Evolutionary conservation across 2,329 filamentous ascomycete genomes (phyloP), one percentile per base, ranked within the genome.

Genomic region (Apiospora marii): DNA sequence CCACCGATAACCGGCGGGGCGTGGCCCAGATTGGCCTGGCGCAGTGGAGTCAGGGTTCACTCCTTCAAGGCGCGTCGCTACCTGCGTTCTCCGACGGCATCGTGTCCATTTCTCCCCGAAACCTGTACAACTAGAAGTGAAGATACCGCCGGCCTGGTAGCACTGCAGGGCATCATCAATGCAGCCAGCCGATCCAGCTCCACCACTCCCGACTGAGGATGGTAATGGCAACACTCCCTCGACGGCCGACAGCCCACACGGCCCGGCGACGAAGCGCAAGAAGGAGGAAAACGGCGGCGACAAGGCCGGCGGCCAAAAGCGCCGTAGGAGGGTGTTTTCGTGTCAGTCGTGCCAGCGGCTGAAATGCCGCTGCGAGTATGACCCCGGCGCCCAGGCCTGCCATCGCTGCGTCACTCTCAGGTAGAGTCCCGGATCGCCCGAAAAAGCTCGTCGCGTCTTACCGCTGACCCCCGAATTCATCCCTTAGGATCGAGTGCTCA

Each of bases 301-400:
- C 24, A 49, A 41, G 43, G 30, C 24, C 69, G 69, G 14, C 12
- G 44, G 46, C 24, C 72, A 72, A 41, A 74, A 74, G 69, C 69
- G 69, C 7, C 64, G 73, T 37, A 69, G 73, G 13, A 71, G 73
- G 44, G 73, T 71, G n/a, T 72, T 74, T 48, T 74, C 73, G 10
- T 74, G 73, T 48, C 71, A 72, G 44, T 74, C 73, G n/a, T 74
- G 73, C 27, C 73, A 74, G 67, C 58, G 73, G 51, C 69, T 74
- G 30, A 74, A 74, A 58, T 74, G 73, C 34, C 73, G 73, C 27
- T 74, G 73, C 64, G 73, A 74, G 46, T 74, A 74, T 61, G 73
- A 74, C 58, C 67, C 69, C 19, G 73, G 71, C 41, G 70, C 71
- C 24, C 73, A 73, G 71, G 71, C 73, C 61, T 74, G 73, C 53